Percentiles rank a stretch among this genome's conserved stretches.
phyloP scores from a whole-genome alignment of 768 basidiomycete species.

The Pholiota microspora region DNA sequence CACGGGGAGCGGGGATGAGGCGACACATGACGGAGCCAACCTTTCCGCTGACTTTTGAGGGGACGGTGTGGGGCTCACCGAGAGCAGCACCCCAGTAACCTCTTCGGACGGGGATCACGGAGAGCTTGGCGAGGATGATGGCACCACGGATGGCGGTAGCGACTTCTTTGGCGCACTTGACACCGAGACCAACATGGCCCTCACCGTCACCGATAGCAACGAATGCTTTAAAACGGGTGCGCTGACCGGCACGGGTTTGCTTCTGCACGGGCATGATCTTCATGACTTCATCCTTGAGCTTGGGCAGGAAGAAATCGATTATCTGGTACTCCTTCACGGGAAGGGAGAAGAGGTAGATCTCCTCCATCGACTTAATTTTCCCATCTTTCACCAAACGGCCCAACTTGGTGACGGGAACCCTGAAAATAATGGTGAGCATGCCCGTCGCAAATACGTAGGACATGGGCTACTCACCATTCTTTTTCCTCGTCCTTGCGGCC shows the following conservation, averaged over 20 bases:
- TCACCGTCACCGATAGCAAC: conserved; percentile 99
- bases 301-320: conserved; percentile 98
- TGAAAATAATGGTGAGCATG: conserved; percentile 25
- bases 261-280: conserved; percentile 99
- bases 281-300: conserved; percentile 99
- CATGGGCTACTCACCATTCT: conserved; percentile 72
- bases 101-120: conserved; percentile 95
- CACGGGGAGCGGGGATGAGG: conserved; percentile 96
- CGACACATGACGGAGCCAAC: conserved; percentile 99
- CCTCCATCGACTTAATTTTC: conserved; percentile 99
- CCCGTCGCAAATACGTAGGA: background rate
- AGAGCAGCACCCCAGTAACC: conserved; percentile 99
- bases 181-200: conserved; percentile 98
- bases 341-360: conserved; percentile 99
- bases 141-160: conserved; percentile 99
- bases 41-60: conserved; percentile 98
- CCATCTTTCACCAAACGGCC: conserved; percentile 99
- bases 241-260: conserved; percentile 99
- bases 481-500: conserved; percentile 99
- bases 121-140: conserved; percentile 98
- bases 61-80: conserved; percentile 98
- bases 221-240: conserved; percentile 99
- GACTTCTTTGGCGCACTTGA: conserved; percentile 99
- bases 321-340: conserved; percentile 99
- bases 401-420: conserved; percentile 98